Percentiles rank a stretch among this genome's conserved stretches.
phyloP scores from a whole-genome alignment of 73 alveolate genomes.

The Stentor coeruleus region DNA sequence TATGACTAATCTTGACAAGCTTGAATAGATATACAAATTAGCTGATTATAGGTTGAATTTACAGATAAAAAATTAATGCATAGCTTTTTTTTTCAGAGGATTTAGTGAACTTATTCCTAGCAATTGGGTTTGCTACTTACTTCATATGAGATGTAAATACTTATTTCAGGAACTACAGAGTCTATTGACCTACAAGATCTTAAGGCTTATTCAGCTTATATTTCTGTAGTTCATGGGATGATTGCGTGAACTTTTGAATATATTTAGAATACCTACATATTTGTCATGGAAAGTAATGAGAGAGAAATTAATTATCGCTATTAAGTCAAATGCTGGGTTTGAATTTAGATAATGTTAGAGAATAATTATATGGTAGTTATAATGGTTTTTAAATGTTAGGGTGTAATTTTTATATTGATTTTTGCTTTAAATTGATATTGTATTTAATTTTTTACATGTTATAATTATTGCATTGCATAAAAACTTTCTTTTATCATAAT shows the following conservation, averaged over 20 bases:
- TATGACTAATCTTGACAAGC: slow-evolving; percentile 75
- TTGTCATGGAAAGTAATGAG: too few relatives aligned
- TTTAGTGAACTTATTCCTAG: slow-evolving; percentile 77
- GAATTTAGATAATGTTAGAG: too few relatives aligned
- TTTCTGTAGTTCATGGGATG: slow-evolving; percentile 58
- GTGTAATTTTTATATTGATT: too few relatives aligned
- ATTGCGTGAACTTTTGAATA: slow-evolving; percentile 56
- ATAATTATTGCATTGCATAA: too few relatives aligned
- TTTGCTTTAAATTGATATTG: too few relatives aligned
- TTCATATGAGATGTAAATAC: slow-evolving; percentile 84
- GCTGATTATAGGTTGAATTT: slow-evolving; percentile 80
- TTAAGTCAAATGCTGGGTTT: too few relatives aligned
- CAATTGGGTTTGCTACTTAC: slow-evolving; percentile 78
- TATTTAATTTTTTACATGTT: too few relatives aligned
- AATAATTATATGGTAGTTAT: too few relatives aligned
- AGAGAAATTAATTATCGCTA: too few relatives aligned
- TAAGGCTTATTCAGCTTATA: slow-evolving; percentile 82
- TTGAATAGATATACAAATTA: slow-evolving; percentile 76
- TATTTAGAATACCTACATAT: too few relatives aligned
- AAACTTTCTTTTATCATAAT: too few relatives aligned
- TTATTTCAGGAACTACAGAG: slow-evolving; percentile 84
- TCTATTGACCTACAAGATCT: slow-evolving; percentile 77
- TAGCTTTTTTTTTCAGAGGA: slow-evolving; percentile 84
- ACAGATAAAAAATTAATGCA: slow-evolving; percentile 66
- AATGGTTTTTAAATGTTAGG: too few relatives aligned